Evolutionary conservation across 768 basidiomycete genomes (phyloP), one percentile per base, ranked within the genome.

Genomic region (Galerina sulciceps): DNA sequence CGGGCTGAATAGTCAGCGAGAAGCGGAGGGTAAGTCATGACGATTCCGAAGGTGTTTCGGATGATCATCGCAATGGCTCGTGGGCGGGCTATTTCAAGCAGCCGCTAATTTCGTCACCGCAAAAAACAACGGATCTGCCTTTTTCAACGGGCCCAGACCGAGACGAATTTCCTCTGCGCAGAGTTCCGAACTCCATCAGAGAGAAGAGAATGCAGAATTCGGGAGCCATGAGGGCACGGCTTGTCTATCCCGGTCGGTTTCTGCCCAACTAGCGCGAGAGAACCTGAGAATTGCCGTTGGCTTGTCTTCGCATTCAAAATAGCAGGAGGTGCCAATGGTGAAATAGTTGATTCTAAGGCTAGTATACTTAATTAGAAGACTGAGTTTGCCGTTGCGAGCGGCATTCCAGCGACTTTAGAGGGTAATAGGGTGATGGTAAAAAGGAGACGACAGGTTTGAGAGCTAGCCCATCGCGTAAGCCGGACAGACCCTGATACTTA

Each of bases 401-500:
- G 23, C 37, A 37, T 55, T 20, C 20, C 35, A 55, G 44, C 44
- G 45, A 45, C 36, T 26, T 52, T 23, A 45, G 43, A 58, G 36
- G 57, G 50, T 18, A 17, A 43, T 50, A 43, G 43, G 44, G 43
- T 44, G 60, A 52, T 52, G 57, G 57, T 58, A 6, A 15, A 46
- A 40, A 53, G 41, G 51, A 48, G 50, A 53, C 43, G 50, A 53
- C 43, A 18, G 46, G 38, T 22, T 18, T 31, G 34, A 37, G 26
- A 37, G 41, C 35, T 53, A 17, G 37, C 41, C 42, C 20, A 47
- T 57, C 46, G 55, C 58, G 58, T 59, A 59, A 59, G 58, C 58
- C 11, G 38, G 34, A 4, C 26, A 40, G 58, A 52, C 46, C 48
- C 38, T 31, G 46, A 50, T 43, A 49, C 34, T 40, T 47, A 41